Conservation (phyloP, 2,329 filamentous ascomycete genomes). For the Rhynchosporium graminicola region DNA sequence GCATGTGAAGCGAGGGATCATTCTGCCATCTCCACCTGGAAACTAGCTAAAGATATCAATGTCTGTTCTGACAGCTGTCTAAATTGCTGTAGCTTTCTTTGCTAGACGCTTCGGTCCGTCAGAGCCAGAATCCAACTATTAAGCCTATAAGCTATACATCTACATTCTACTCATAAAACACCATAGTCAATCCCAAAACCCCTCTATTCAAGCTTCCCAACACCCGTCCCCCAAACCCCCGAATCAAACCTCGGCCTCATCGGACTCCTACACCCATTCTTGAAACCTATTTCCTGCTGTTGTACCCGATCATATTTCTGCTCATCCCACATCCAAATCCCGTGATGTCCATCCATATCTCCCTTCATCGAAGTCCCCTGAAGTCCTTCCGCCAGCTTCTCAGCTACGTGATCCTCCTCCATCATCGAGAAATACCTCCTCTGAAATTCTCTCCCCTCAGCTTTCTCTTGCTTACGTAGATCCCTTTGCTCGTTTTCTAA, state of each 20-base stretch:
- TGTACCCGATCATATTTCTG: constrained; percentile 31
- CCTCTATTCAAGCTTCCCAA: constrained; percentile 1
- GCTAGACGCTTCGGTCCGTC: not conserved
- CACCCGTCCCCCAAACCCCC: constrained; percentile 27
- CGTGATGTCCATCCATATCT: constrained; percentile 28
- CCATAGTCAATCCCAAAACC: not conserved
- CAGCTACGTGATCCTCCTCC: constrained; percentile 47
- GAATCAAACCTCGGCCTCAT: constrained; percentile 34
- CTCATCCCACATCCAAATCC: constrained; percentile 38
- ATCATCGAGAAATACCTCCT: constrained; percentile 74
- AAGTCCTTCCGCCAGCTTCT: constrained; percentile 45
- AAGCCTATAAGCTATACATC: too few species aligned
- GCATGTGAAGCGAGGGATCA: constrained; percentile 8
- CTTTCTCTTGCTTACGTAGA: constrained; percentile 70
- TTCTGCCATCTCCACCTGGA: not conserved
- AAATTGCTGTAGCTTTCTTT: not conserved
- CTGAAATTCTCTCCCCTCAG: constrained; percentile 74
- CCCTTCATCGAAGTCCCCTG: constrained; percentile 27
- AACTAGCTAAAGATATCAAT: not conserved
- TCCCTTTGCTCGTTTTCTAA: constrained; percentile 88
- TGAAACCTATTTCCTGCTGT: not conserved
- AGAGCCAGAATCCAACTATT: not conserved
- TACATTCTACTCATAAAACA: constrained; percentile 7
- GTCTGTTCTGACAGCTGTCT: constrained; percentile 8
- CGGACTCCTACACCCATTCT: constrained; percentile 30